Conservation (phyloP, 2,329 filamentous ascomycete species). For the Thelonectria olida region DNA sequence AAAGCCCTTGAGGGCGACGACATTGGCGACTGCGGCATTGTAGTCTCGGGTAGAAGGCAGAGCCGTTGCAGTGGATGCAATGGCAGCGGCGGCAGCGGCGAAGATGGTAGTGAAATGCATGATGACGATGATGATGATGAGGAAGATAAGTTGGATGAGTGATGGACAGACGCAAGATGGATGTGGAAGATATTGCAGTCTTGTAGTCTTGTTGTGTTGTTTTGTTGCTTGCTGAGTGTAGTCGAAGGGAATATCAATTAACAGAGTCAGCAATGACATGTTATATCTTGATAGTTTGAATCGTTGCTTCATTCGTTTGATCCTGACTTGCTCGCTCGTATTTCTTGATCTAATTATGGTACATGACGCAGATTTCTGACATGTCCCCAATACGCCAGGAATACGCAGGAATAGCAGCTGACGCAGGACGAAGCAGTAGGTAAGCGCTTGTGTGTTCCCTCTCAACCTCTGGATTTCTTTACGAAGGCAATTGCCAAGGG, state of each 20-base stretch:
- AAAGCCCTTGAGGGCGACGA: slow-evolving; percentile 11
- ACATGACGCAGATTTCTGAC: background rate
- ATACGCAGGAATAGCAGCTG: background rate
- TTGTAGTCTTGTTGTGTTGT: background rate
- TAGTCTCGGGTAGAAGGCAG: background rate
- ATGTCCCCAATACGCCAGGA: background rate
- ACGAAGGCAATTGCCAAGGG: background rate
- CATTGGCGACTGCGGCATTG: slow-evolving; percentile 7
- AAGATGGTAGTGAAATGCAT: slow-evolving; percentile 20
- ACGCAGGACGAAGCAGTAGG: background rate
- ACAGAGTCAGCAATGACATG: background rate
- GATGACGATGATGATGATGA: background rate
- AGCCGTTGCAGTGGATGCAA: slow-evolving; percentile 12
- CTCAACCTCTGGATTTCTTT: background rate
- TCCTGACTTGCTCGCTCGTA: background rate
- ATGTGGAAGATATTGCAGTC: background rate
- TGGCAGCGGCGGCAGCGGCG: slow-evolving; percentile 1
- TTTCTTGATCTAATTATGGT: slow-evolving; percentile 8
- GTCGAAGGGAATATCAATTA: background rate
- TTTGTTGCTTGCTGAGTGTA: background rate
- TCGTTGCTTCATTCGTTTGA: too few relatives aligned
- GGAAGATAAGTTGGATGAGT: background rate
- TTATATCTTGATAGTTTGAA: background rate
- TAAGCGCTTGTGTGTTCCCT: slow-evolving; percentile 4
- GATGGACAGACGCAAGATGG: background rate